Evolutionary conservation across 495 filamentous ascomycete species (phyloP).

Genomic region (Penicillium lividum): DNA sequence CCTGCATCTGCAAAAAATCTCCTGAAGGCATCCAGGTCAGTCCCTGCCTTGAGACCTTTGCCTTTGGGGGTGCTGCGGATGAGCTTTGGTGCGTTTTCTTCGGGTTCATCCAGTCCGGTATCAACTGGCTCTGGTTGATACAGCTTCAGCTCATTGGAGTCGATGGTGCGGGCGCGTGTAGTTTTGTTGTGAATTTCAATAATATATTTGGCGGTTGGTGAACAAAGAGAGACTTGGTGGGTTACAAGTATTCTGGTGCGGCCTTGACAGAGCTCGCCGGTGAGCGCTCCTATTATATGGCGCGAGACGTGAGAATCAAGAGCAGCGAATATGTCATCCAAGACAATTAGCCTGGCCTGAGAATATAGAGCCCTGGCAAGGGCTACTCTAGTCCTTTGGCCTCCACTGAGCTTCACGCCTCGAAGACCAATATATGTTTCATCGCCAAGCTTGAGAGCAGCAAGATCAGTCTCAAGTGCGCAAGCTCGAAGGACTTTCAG

Average conservation of each 20-base stretch:
- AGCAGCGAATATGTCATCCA: slow-evolving; percentile 10
- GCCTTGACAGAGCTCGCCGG: neutral
- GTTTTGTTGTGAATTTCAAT: neutral
- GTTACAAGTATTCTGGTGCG: slow-evolving; percentile 1
- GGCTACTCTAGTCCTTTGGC: neutral
- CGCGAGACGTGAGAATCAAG: neutral
- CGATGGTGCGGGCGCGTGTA: too few relatives aligned
- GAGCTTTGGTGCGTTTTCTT: too few relatives aligned
- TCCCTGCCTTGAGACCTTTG: neutral
- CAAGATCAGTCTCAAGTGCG: slow-evolving; percentile 7
- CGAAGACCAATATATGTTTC: neutral
- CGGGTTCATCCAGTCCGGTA: too few relatives aligned
- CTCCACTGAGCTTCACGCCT: neutral
- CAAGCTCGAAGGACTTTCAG: slow-evolving; percentile 4
- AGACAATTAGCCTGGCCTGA: neutral
- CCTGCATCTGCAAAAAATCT: neutral
- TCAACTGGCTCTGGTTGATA: too few relatives aligned
- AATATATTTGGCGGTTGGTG: neutral
- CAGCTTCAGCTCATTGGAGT: too few relatives aligned
- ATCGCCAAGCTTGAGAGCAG: neutral
- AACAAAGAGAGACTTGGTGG: neutral
- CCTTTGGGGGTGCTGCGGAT: neutral
- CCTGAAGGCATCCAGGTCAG: neutral
- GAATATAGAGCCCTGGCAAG: slow-evolving; percentile 6
- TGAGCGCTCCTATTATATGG: neutral